Evolutionary conservation across 208 protist species (phyloP).

Genomic region (Acanthamoeba divionensis): DNA sequence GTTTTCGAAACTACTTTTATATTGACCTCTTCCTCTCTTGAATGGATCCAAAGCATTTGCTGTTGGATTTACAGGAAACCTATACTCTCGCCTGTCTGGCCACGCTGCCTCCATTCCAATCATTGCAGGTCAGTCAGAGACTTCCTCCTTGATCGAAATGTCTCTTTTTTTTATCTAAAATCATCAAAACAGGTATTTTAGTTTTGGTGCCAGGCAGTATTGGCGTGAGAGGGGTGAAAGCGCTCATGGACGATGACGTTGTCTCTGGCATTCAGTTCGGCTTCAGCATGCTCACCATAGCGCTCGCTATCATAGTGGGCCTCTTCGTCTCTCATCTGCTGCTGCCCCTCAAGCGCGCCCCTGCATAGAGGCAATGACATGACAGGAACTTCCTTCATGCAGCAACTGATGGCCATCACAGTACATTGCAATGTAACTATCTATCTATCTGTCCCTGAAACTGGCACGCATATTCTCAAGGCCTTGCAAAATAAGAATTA

Average conservation of each 20-base stretch:
- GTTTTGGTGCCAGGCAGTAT: slow-evolving; percentile 10
- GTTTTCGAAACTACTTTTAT: too few relatives aligned
- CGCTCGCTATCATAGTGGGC: slow-evolving; percentile 29
- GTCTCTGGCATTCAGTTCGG: slow-evolving; percentile 40
- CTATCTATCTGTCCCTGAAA: too few relatives aligned
- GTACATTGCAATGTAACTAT: too few relatives aligned
- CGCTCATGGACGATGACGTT: slow-evolving; percentile 14
- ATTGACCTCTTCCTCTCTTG: too few relatives aligned
- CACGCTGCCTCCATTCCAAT: slow-evolving; percentile 21
- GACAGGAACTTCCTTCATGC: too few relatives aligned
- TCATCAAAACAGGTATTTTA: not conserved
- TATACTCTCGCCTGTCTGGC: not conserved
- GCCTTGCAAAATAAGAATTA: too few relatives aligned
- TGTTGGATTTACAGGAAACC: not conserved
- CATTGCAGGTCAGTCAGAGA: slow-evolving; percentile 24
- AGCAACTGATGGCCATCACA: too few relatives aligned
- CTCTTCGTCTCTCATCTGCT: slow-evolving; percentile 24
- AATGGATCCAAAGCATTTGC: too few relatives aligned
- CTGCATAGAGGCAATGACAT: too few relatives aligned
- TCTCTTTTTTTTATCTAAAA: not conserved
- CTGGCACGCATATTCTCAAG: too few relatives aligned
- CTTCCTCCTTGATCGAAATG: not conserved
- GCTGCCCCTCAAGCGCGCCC: too few relatives aligned
- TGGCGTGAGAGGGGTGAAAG: not conserved
- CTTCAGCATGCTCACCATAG: slow-evolving; percentile 19